Percentiles rank a stretch among this genome's conserved stretches.
Evolutionary conservation across 164 flowering plant species (phyloP).

Genomic region (Sextonia rubra): DNA sequence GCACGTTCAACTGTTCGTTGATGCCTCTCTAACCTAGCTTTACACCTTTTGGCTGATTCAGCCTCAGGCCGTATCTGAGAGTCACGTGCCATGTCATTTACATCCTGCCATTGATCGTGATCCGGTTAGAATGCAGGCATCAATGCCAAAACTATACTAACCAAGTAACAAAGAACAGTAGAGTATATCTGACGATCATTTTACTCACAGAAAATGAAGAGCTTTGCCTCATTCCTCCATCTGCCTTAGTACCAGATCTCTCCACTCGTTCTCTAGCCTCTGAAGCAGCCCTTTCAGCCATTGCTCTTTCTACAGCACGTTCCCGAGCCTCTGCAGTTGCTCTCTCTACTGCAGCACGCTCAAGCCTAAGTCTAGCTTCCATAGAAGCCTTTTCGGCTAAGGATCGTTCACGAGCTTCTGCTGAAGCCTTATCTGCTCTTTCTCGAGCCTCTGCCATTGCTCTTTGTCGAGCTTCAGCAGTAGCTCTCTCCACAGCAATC

Average conservation of each 20-base stretch:
- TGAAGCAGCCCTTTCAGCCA: slow-evolving; percentile 46
- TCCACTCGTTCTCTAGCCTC: slow-evolving; percentile 38
- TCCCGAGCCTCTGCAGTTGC: slow-evolving; percentile 84
- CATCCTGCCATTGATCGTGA: background rate
- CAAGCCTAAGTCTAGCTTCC: slow-evolving; percentile 63
- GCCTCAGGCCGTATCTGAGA: slow-evolving; percentile 38
- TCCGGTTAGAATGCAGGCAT: slow-evolving; percentile 1
- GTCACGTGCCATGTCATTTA: slow-evolving; percentile 7
- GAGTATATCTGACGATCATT: slow-evolving; percentile 1
- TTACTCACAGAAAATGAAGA: slow-evolving; percentile 3
- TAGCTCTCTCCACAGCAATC: slow-evolving; percentile 63
- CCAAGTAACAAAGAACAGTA: slow-evolving; percentile 28
- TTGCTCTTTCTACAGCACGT: slow-evolving; percentile 75
- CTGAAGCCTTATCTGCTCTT: slow-evolving; percentile 46
- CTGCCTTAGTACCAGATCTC: slow-evolving; percentile 30
- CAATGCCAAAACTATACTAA: background rate
- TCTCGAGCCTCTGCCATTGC: slow-evolving; percentile 46
- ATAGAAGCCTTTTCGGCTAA: slow-evolving; percentile 47
- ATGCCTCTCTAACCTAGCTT: slow-evolving; percentile 85
- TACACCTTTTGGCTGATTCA: slow-evolving; percentile 85
- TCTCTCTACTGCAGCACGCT: slow-evolving; percentile 89
- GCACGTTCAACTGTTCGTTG: slow-evolving; percentile 88
- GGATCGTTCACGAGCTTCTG: slow-evolving; percentile 33
- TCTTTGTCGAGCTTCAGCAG: slow-evolving; percentile 56
- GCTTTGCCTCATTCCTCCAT: background rate